Percentiles rank a stretch among this genome's conserved stretches.
Conservation (phyloP, 148 eudicot species). For the Cornus florida region DNA sequence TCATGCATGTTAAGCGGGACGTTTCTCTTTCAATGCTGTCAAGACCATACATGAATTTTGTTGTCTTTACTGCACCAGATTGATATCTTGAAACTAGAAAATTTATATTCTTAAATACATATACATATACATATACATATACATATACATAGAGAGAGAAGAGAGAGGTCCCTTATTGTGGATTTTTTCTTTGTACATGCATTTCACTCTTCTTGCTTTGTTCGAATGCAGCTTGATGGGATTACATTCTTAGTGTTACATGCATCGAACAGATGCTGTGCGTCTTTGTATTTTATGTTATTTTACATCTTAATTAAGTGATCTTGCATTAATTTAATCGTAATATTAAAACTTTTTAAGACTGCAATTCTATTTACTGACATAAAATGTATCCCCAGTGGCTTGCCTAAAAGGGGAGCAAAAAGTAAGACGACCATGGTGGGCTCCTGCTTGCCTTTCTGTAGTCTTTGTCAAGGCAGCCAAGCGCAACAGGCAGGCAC, state of each 20-base stretch:
- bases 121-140: too few species aligned
- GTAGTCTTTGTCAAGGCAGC: conserved; percentile 66
- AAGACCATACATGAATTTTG: neutral
- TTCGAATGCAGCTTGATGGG: neutral
- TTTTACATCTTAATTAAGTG: too few species aligned
- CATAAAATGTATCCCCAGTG: conserved; percentile 32
- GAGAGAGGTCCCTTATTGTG: too few species aligned
- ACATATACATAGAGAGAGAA: too few species aligned
- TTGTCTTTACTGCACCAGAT: neutral
- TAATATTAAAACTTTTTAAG: too few species aligned
- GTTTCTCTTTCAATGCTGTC: too few species aligned
- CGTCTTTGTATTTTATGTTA: neutral
- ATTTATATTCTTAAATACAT: too few species aligned
- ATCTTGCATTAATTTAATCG: neutral
- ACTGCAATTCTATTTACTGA: neutral
- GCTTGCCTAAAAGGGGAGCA: conserved; percentile 99
- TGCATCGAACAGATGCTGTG: neutral
- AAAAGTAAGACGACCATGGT: conserved; percentile 84
- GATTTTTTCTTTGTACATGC: too few species aligned
- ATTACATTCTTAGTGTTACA: neutral
- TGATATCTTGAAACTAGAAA: neutral
- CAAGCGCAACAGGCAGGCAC: conserved; percentile 81
- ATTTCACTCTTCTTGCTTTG: neutral
- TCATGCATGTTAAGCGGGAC: neutral
- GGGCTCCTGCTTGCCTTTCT: conserved; percentile 93